Conservation (phyloP, 2,329 filamentous ascomycete genomes). For the Fusarium globosum region DNA sequence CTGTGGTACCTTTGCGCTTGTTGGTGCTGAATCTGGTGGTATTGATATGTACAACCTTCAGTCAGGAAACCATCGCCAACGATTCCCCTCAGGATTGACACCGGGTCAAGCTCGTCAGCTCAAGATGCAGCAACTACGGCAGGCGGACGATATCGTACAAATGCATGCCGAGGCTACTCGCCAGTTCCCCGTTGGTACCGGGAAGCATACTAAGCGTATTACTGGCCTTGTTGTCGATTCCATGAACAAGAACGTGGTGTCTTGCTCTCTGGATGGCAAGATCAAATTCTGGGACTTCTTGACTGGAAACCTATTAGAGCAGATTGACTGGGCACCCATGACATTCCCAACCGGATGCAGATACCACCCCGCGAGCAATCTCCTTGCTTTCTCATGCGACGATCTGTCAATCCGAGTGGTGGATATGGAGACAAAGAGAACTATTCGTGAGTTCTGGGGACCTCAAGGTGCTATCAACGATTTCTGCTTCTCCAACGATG, state of each 20-base stretch:
- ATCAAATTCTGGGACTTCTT: slow-evolving; percentile 98
- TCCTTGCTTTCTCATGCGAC: slow-evolving; percentile 89
- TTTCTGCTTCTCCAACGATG: slow-evolving; percentile 90
- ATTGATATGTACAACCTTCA: slow-evolving; percentile 98
- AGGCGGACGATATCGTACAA: slow-evolving; percentile 67
- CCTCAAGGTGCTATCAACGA: slow-evolving; percentile 79
- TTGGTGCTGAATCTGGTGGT: slow-evolving; percentile 84
- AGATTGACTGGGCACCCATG: slow-evolving; percentile 84
- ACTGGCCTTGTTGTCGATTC: slow-evolving; percentile 90
- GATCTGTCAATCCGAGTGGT: slow-evolving; percentile 89
- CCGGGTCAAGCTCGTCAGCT: slow-evolving; percentile 82
- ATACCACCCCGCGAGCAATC: slow-evolving; percentile 84
- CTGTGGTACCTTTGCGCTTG: slow-evolving; percentile 92
- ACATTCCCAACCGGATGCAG: slow-evolving; percentile 79
- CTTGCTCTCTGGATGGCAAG: slow-evolving; percentile 89
- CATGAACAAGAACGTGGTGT: slow-evolving; percentile 87
- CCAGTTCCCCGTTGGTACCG: slow-evolving; percentile 64
- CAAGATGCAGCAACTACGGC: slow-evolving; percentile 71
- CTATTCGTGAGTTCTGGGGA: slow-evolving; percentile 93
- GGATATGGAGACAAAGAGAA: slow-evolving; percentile 88
- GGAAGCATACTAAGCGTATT: slow-evolving; percentile 83
- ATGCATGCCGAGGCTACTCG: slow-evolving; percentile 59
- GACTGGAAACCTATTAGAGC: slow-evolving; percentile 81
- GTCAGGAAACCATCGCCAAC: slow-evolving; percentile 87
- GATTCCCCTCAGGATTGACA: slow-evolving; percentile 84